phyloP scores from a whole-genome alignment of 345 rosid species.

The Populus nigra region DNA sequence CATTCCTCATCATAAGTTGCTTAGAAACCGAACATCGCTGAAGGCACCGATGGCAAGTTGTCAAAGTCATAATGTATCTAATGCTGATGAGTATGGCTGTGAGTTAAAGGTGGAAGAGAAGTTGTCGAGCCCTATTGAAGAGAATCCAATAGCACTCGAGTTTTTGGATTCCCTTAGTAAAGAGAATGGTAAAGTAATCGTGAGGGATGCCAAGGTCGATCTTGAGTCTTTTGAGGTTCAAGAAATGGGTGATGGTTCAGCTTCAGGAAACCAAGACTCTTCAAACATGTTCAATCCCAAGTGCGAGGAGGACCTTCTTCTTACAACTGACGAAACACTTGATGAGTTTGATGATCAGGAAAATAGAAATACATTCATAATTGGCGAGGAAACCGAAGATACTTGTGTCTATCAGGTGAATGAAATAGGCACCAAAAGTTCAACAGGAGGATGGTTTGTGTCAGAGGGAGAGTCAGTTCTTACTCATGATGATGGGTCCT shows the following conservation, averaged over 20 bases:
- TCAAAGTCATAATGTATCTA: constrained; percentile 22
- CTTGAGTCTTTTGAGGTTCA: constrained; percentile 43
- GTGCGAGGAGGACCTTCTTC: constrained; percentile 43
- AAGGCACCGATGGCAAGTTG: constrained; percentile 36
- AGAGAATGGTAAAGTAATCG: constrained; percentile 29
- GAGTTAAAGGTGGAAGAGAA: constrained; percentile 41
- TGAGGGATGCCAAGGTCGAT: constrained; percentile 23
- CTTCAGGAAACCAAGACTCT: constrained; percentile 39
- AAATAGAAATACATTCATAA: constrained; percentile 40
- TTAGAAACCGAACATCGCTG: constrained; percentile 47
- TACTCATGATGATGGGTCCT: constrained; percentile 84
- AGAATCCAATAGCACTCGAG: constrained; percentile 52
- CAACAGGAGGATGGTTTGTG: constrained; percentile 97
- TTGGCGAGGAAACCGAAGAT: constrained; percentile 59
- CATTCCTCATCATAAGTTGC: constrained; percentile 95
- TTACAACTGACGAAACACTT: constrained; percentile 69
- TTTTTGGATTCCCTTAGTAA: constrained; percentile 57
- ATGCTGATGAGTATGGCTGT: constrained; percentile 20
- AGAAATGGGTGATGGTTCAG: constrained; percentile 52
- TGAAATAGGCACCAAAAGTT: constrained; percentile 60
- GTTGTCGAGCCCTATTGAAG: constrained; percentile 40
- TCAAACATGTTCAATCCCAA: constrained; percentile 29
- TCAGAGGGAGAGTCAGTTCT: constrained; percentile 97
- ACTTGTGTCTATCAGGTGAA: constrained; percentile 44
- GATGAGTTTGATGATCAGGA: constrained; percentile 82